These are phyloP conservation scores for Hirschfeldia incana DNA, from an alignment of 345 rosid species.

Conservation along the genomic window DNA sequence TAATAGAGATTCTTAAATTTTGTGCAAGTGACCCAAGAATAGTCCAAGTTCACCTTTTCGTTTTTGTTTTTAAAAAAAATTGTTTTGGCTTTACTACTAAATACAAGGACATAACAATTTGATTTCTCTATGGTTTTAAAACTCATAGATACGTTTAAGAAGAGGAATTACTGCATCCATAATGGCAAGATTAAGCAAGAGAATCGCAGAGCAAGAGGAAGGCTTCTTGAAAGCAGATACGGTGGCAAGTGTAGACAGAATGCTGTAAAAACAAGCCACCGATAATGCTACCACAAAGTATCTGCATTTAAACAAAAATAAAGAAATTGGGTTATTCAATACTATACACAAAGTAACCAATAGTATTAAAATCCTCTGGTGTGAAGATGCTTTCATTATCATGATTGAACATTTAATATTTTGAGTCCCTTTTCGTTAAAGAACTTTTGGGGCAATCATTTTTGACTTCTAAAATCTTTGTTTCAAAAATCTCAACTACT, in stretches of 20 bases:
- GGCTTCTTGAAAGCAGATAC: slow-evolving; percentile 52
- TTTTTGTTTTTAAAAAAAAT: background rate
- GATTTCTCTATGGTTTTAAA: slow-evolving; percentile 9
- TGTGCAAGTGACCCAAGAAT: background rate
- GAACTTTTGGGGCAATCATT: background rate
- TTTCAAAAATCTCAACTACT: slow-evolving; percentile 28
- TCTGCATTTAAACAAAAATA: slow-evolving; percentile 46
- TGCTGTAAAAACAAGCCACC: slow-evolving; percentile 65
- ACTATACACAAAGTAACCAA: background rate
- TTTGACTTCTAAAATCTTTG: slow-evolving; percentile 21
- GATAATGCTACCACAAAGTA: slow-evolving; percentile 69
- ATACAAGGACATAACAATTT: background rate
- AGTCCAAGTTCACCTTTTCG: background rate
- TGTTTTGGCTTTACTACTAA: background rate
- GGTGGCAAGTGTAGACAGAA: slow-evolving; percentile 53
- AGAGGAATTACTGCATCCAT: slow-evolving; percentile 54
- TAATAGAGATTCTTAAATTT: background rate
- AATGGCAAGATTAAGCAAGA: slow-evolving; percentile 50
- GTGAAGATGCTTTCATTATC: slow-evolving; percentile 9
- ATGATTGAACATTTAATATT: slow-evolving; percentile 2
- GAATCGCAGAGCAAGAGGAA: slow-evolving; percentile 27
- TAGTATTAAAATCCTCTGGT: background rate
- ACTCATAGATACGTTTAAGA: background rate
- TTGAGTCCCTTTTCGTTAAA: background rate
- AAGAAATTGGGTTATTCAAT: background rate